Base-by-base conservation (phyloP, 495 filamentous ascomycete species). In the Bryoglossum gracile region DNA sequence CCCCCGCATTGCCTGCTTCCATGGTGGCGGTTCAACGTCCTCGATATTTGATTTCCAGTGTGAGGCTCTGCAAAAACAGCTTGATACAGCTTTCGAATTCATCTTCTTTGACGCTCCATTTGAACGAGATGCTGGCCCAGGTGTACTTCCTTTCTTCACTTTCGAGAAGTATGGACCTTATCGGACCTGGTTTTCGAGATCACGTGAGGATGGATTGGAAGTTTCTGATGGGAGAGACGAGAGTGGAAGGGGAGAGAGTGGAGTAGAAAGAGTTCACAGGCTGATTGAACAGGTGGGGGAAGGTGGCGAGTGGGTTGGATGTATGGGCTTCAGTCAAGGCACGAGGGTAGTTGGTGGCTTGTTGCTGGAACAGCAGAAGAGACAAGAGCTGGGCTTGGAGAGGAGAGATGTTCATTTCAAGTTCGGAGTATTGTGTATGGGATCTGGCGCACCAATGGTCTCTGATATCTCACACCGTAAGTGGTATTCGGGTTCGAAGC, bases 261-360 rank as follows among this genome's bases (percentile, higher is more conserved):
- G 53, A 2, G 30, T 55, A 24, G 53, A 55, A 19, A 50, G 53
- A 26, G 53, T 55, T 0, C 24, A 23, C 41, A 38, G 48, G 9
- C 14, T 55, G 34, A 46, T 55, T 10, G 41, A 18, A 26, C 46
- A 28, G 14, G 18, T 42, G 33, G 40, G 42, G n/a, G 43, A 48
- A 19, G 41, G 38, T 17, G 46, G 51, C 1, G 51, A 54, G 32
- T 55, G 53, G 53, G 42, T 55, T 16, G 53, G 43, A 9, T 33
- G 24, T 46, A 55, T 55, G 53, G 53, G 53, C 8, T 55, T 55
- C 23, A 55, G 53, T 43, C 53, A 55, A 22, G 53, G 53, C 19
- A 55, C 53, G 18, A 55, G 53, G 22, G 21, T 55, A 8, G 53
- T 55, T 13, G 53, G 53, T 9, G 53, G 53, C 6, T 30, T 55